phyloP scores from a whole-genome alignment of 257 asterid species.

The Capsicum chinense region DNA sequence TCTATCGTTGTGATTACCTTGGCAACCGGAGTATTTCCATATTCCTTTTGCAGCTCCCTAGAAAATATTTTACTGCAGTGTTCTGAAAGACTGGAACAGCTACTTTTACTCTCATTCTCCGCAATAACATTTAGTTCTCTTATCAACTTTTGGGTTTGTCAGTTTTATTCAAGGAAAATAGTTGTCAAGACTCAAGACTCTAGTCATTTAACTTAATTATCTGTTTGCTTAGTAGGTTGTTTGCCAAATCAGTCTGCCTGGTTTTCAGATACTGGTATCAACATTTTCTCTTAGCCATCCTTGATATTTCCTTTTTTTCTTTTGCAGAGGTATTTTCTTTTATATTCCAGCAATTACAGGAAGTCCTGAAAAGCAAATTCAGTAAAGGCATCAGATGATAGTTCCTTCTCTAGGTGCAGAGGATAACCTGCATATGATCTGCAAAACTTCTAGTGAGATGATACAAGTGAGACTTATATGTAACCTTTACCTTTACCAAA shows the following conservation, averaged over 20 bases:
- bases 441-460: constrained; percentile 4
- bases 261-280: neutral
- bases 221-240: neutral
- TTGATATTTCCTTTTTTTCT: neutral
- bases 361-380: constrained; percentile 50
- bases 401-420: constrained; percentile 32
- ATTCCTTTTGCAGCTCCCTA: neutral
- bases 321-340: constrained; percentile 58
- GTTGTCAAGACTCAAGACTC: neutral
- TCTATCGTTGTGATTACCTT: neutral
- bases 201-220: neutral
- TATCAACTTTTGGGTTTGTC: too few species aligned
- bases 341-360: constrained; percentile 61
- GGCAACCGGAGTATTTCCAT: neutral
- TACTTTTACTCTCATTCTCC: neutral
- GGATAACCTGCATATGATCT: constrained; percentile 24
- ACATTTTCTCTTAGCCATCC: constrained; percentile 10
- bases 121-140: neutral
- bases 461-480: neutral
- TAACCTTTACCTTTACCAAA: neutral
- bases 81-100: neutral
- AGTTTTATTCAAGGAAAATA: neutral
- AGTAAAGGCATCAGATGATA: constrained; percentile 41
- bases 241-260: neutral
- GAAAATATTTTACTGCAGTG: neutral